Evolutionary conservation across 179 eudicot species (phyloP).

Genomic region (Beta macrorhiza): DNA sequence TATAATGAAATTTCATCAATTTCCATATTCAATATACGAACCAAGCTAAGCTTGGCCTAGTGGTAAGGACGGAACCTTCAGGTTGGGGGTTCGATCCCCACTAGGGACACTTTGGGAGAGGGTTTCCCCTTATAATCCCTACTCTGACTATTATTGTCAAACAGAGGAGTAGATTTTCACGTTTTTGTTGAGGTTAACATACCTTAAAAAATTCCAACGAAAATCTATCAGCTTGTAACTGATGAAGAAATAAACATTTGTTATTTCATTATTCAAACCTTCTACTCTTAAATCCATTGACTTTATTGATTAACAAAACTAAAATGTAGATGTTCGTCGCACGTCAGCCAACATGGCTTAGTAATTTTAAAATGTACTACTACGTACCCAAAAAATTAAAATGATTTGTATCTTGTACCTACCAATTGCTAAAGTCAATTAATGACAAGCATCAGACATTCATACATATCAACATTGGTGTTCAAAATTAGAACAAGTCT

Average conservation of each 20-base stretch:
- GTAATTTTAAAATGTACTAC: not conserved
- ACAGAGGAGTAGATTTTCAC: not conserved
- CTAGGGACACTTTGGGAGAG: no score
- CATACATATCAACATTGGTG: not conserved
- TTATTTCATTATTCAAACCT: not conserved
- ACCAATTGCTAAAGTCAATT: conserved; percentile 10
- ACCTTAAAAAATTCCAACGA: not conserved
- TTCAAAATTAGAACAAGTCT: not conserved
- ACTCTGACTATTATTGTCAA: not conserved
- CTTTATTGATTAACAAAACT: not conserved
- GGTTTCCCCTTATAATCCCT: no score
- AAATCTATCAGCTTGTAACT: not conserved
- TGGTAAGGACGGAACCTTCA: no score
- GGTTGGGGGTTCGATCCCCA: no score
- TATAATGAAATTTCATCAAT: no score
- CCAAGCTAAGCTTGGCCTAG: no score
- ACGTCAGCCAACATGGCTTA: conserved; percentile 1
- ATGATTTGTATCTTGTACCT: not conserved
- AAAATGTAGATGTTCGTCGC: not conserved
- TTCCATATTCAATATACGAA: no score
- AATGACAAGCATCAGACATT: not conserved
- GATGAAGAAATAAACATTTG: not conserved
- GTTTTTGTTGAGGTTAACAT: not conserved
- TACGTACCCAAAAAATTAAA: not conserved
- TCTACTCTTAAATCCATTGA: not conserved